Conservation (phyloP, 495 filamentous ascomycete genomes). For the Extremus antarcticus region DNA sequence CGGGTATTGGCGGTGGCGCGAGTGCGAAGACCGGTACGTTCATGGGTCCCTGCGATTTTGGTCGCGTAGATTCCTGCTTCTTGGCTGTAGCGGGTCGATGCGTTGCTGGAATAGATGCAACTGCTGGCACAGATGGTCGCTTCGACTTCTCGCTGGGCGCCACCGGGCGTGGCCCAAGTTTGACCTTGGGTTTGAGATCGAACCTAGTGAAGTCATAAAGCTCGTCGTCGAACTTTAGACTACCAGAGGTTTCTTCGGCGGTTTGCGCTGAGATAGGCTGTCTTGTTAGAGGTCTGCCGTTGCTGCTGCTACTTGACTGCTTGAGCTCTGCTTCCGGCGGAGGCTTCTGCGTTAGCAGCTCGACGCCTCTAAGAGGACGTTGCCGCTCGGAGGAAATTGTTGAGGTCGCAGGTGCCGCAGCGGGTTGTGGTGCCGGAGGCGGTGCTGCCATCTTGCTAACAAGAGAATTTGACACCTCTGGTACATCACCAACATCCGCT, state of each 20-base stretch:
- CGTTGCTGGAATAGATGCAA: constrained; percentile 10
- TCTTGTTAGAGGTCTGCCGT: not conserved
- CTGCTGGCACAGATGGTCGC: constrained; percentile 5
- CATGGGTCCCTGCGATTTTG: constrained; percentile 22
- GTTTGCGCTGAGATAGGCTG: not conserved
- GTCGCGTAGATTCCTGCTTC: constrained; percentile 21
- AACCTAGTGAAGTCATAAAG: constrained; percentile 23
- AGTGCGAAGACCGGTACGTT: constrained; percentile 9
- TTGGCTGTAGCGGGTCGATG: constrained; percentile 6
- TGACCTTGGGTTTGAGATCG: constrained; percentile 59
- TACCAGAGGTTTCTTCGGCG: constrained; percentile 34
- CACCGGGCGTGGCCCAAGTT: constrained; percentile 65
- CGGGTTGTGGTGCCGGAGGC: not conserved
- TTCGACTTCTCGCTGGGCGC: constrained; percentile 12
- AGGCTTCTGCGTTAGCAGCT: not conserved
- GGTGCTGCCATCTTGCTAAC: not conserved
- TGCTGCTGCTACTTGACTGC: not conserved
- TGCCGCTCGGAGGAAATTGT: not conserved
- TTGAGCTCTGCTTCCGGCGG: not conserved
- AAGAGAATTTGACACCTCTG: not conserved
- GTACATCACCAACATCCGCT: not conserved
- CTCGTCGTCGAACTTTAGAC: constrained; percentile 43
- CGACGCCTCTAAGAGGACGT: not conserved
- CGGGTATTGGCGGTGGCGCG: constrained; percentile 24
- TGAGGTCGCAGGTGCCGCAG: not conserved